Evolutionary conservation across 164 flowering plant species (phyloP).

Genomic region (Tetracentron sinense): DNA sequence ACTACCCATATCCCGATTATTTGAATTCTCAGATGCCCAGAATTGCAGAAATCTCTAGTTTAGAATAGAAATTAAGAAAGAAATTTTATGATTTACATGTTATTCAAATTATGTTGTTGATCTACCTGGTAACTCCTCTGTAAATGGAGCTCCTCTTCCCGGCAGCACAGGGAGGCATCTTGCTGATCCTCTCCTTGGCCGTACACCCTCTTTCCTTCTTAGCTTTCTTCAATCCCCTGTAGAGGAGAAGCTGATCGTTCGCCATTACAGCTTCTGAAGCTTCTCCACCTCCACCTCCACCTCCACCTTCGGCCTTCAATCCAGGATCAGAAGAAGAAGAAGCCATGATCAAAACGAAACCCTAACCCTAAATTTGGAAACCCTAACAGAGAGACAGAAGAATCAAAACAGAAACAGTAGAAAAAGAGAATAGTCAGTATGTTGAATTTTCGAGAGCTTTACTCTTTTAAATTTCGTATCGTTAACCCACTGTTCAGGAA

Average conservation of each 20-base stretch:
- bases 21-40: no score
- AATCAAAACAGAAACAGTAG: neutral
- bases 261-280: constrained; percentile 36
- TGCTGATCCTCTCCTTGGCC: constrained; percentile 96
- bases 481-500: no score
- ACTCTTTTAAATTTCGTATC: neutral
- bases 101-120: neutral
- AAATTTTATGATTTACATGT: neutral
- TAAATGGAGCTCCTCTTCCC: constrained; percentile 97
- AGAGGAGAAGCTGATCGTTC: constrained; percentile 42
- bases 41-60: neutral
- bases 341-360: constrained; percentile 32
- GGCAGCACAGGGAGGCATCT: constrained; percentile 97
- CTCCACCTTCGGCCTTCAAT: constrained; percentile 40
- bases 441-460: neutral
- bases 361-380: neutral
- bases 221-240: constrained; percentile 76
- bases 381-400: constrained; percentile 1
- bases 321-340: constrained; percentile 52
- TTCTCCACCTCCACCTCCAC: constrained; percentile 38
- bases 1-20: no score
- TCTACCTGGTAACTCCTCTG: constrained; percentile 94
- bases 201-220: constrained; percentile 86
- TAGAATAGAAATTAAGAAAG: neutral
- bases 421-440: neutral